Base-by-base conservation (phyloP, 2,329 filamentous ascomycete genomes). In the Fusarium sp. region DNA sequence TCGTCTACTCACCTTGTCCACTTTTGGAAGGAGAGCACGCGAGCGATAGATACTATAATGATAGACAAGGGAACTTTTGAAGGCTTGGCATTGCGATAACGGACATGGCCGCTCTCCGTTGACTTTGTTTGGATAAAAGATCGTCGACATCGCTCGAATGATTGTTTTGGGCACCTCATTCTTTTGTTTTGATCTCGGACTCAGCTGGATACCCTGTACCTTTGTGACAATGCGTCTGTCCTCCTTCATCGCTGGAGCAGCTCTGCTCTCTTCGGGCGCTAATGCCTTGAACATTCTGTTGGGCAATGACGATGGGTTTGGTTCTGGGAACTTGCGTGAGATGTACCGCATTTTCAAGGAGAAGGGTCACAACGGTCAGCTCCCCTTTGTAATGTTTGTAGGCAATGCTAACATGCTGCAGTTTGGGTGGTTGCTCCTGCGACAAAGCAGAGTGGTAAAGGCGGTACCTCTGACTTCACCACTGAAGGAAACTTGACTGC, bases 381-480 rank as follows among this genome's bases (percentile, higher is more conserved):
- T 14, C 9, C 18, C 14, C 13, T 7, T 9, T 6, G 3, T 2
- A 1, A 22, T 12, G 5, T 6, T 3, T 5, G 18, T 14, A 3
- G n/a, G 1, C 6, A 18, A 3, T 1, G 12, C 12, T 54, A 4
- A 54, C 3, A 11, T 35, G 3, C 5, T 1, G 6, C 1, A 80
- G 78, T 77, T 11, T 80, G 77, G 78, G 69, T 80, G 22, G 78
- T 80, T 16, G 78, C 79, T 6, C 78, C 79, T 7, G 78, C 77
- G 8, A 74, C 71, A 5, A 77, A 78, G 28, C 79, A 80, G 47
- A 79, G 78, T n/a, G 75, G 79, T 33, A 74, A 77, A 48, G 79
- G 79, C 16, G 79, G 78, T 20, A 64, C 72, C 7, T 77, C 77
- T 30, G 71, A 76, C 11, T 80, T 80, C 31, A 78, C 78, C 8